Evolutionary conservation across 2,329 filamentous ascomycete species (phyloP).

Genomic region (Ophiostoma triangulosporum): DNA sequence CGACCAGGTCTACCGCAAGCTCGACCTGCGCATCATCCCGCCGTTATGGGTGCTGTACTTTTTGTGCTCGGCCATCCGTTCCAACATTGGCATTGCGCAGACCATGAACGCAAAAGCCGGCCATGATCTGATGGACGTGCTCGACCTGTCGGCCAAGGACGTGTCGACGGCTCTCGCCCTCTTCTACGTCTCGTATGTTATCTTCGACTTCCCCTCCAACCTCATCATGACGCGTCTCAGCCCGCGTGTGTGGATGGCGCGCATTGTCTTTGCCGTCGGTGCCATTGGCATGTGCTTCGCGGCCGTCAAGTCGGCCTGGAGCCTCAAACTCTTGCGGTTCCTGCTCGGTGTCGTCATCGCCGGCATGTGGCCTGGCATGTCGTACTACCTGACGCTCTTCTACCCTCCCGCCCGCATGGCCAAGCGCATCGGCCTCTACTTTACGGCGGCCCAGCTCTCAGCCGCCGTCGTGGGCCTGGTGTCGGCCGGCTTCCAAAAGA

Average conservation of each 20-base stretch:
- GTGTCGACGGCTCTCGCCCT: slow-evolving; percentile 73
- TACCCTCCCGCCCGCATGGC: slow-evolving; percentile 78
- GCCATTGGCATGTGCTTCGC: slow-evolving; percentile 74
- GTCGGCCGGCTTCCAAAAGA: slow-evolving; percentile 80
- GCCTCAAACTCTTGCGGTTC: slow-evolving; percentile 75
- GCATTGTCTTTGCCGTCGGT: slow-evolving; percentile 79
- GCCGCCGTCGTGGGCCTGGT: slow-evolving; percentile 81
- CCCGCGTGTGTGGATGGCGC: slow-evolving; percentile 81
- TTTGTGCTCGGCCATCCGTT: slow-evolving; percentile 79
- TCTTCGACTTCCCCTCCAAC: slow-evolving; percentile 83
- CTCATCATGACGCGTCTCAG: slow-evolving; percentile 76
- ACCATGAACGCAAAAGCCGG: slow-evolving; percentile 66
- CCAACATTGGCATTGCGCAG: slow-evolving; percentile 85
- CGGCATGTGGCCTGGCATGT: slow-evolving; percentile 93
- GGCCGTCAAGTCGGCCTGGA: slow-evolving; percentile 71
- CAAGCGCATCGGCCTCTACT: slow-evolving; percentile 77
- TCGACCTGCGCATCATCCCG: slow-evolving; percentile 47
- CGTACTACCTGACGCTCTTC: slow-evolving; percentile 82
- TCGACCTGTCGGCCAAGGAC: slow-evolving; percentile 59
- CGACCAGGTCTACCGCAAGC: slow-evolving; percentile 26
- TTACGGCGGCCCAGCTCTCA: slow-evolving; percentile 77
- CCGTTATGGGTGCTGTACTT: slow-evolving; percentile 87
- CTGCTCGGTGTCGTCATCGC: slow-evolving; percentile 78
- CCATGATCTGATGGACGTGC: slow-evolving; percentile 62
- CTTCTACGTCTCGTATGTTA: slow-evolving; percentile 85